These are phyloP conservation scores for Tuctoria greenei DNA, from an alignment of 176 grass and related monocot species.

Conservation along the genomic window DNA sequence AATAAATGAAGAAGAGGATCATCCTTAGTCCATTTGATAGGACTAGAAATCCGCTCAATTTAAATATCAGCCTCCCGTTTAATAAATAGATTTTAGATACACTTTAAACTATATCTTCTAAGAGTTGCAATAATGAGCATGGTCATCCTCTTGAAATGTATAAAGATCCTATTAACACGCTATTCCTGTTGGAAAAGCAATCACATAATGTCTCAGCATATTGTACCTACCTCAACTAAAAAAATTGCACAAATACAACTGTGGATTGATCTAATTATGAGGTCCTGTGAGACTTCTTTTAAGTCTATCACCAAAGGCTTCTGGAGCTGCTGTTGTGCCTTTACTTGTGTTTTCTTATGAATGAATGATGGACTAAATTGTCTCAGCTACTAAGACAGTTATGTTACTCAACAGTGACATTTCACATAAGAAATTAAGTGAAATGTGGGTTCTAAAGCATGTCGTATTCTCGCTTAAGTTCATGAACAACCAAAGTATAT, in stretches of 20 bases:
- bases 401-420: not conserved
- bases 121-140: not conserved
- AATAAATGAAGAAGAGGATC: conserved; percentile 7
- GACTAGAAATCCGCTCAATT: conserved; percentile 24
- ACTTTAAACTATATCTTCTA: not conserved
- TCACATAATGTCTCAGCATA: not conserved
- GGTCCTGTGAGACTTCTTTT: not conserved
- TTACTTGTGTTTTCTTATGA: not conserved
- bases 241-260: not conserved
- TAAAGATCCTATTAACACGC: not conserved
- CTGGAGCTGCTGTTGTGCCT: not conserved
- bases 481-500: not conserved
- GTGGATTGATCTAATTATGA: no score
- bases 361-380: not conserved
- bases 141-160: conserved; percentile 6
- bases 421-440: not conserved
- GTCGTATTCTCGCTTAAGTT: not conserved
- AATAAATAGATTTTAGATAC: conserved; percentile 11
- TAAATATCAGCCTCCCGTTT: conserved; percentile 6
- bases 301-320: not conserved
- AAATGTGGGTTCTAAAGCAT: not conserved
- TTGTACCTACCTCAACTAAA: not conserved
- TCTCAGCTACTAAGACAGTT: no score
- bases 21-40: conserved; percentile 34
- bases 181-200: conserved; percentile 5